Percentiles rank a stretch among this genome's conserved stretches.
phyloP scores from a whole-genome alignment of 495 filamentous ascomycete genomes.

The Halenospora varia region DNA sequence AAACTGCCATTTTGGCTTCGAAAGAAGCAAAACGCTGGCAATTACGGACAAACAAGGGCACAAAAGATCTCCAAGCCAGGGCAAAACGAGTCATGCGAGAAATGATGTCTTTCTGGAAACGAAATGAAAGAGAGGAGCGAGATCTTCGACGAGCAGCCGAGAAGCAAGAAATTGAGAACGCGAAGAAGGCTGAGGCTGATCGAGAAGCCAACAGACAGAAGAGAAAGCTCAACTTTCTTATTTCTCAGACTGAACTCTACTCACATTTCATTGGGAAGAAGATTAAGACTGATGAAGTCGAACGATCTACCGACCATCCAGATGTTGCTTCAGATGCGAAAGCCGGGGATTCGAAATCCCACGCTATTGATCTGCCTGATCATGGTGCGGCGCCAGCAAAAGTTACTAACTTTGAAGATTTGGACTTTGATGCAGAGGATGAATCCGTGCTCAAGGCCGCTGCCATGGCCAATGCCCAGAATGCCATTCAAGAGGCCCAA shows the following conservation, averaged over 20 bases:
- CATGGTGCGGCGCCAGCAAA: constrained; percentile 57
- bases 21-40: constrained; percentile 99
- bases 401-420: constrained; percentile 87
- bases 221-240: constrained; percentile 98
- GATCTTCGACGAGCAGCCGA: constrained; percentile 91
- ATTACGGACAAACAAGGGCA: constrained; percentile 94
- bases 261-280: constrained; percentile 99
- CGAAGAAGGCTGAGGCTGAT: constrained; percentile 92
- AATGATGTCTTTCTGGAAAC: constrained; percentile 99
- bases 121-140: constrained; percentile 95
- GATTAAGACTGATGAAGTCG: constrained; percentile 92
- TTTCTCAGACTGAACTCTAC: constrained; percentile 97
- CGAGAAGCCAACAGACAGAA: constrained; percentile 96
- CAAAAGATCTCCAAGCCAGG: constrained; percentile 93
- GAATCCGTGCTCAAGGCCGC: constrained; percentile 76
- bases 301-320: constrained; percentile 77
- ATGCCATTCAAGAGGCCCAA: constrained; percentile 92
- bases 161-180: constrained; percentile 93
- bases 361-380: constrained; percentile 52
- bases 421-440: constrained; percentile 95
- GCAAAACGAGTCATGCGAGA: constrained; percentile 98
- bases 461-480: constrained; percentile 93
- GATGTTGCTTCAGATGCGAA: constrained; percentile 48
- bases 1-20: constrained; percentile 93
- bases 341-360: constrained; percentile 37